Percentiles rank a stretch among this genome's conserved stretches.
Evolutionary conservation across 2,329 filamentous ascomycete genomes (phyloP).

Genomic region (Diaporthe caulivora): DNA sequence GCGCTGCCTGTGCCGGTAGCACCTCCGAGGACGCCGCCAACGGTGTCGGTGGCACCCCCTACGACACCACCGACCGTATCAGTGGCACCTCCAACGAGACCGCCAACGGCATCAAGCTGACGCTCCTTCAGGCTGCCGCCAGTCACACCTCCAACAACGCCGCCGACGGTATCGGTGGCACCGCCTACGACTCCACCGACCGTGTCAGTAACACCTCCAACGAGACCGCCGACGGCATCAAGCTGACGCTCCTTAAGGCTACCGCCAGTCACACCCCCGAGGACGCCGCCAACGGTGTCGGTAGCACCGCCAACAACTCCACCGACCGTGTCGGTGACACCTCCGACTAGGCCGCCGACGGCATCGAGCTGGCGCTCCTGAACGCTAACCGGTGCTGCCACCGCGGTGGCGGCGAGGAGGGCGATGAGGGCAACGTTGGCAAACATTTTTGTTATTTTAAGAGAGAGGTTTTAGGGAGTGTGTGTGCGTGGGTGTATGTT

Average conservation of each 20-base stretch:
- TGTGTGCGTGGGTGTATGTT: not conserved
- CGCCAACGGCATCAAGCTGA: not conserved
- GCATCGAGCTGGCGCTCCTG: constrained; percentile 28
- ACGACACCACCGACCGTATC: not conserved
- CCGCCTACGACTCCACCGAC: not conserved
- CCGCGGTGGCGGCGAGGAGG: constrained; percentile 28
- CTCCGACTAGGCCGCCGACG: not conserved
- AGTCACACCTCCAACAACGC: not conserved
- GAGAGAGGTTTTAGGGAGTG: not conserved
- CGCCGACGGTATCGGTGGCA: not conserved
- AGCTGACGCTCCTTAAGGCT: not conserved
- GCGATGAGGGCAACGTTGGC: constrained; percentile 35
- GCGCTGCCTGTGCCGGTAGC: constrained; percentile 2
- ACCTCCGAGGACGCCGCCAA: not conserved
- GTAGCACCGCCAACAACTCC: not conserved
- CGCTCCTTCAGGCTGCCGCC: not conserved
- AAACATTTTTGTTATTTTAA: constrained; percentile 32
- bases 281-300: not conserved
- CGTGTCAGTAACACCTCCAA: not conserved
- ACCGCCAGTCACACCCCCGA: not conserved
- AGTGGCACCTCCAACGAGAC: not conserved
- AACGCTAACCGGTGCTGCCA: constrained; percentile 19
- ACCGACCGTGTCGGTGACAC: not conserved
- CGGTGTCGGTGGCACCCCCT: not conserved
- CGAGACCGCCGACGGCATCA: not conserved